These are phyloP conservation scores for Salix suchowensis DNA, from an alignment of 345 rosid genomes.

Conservation along the genomic window DNA sequence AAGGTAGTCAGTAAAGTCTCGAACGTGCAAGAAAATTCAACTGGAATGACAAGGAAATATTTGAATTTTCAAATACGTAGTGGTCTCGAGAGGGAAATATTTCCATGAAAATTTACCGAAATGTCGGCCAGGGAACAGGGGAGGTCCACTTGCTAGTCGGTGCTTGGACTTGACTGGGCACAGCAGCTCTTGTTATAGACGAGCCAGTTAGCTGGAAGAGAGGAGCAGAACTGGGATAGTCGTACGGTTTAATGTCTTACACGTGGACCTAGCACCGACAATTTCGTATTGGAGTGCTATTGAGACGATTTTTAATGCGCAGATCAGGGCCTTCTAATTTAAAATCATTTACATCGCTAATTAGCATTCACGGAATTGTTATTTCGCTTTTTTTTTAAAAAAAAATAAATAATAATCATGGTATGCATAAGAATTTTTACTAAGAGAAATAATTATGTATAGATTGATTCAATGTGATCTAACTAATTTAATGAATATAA, in stretches of 20 bases:
- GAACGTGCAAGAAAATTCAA: neutral
- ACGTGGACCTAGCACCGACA: conserved; percentile 27
- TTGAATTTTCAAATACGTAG: neutral
- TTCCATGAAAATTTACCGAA: neutral
- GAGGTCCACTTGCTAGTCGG: conserved; percentile 29
- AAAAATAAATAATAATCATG: too few species aligned
- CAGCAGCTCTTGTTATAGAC: neutral
- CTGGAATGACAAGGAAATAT: neutral
- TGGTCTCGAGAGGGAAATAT: too few species aligned
- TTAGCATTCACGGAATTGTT: too few species aligned
- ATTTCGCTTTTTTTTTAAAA: too few species aligned
- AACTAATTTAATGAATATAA: too few species aligned
- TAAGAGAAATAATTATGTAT: too few species aligned
- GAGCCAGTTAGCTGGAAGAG: neutral
- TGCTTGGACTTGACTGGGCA: conserved; percentile 7
- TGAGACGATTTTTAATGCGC: too few species aligned
- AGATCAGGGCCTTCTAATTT: too few species aligned
- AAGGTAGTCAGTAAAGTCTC: neutral
- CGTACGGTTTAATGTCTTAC: neutral
- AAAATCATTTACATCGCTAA: too few species aligned
- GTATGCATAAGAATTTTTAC: too few species aligned
- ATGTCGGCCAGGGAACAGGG: conserved; percentile 37
- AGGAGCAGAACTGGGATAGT: neutral
- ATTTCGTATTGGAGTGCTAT: too few species aligned
- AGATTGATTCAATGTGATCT: too few species aligned